Evolutionary conservation across 2,329 filamentous ascomycete genomes (phyloP), one percentile per base, ranked within the genome.

Genomic region (Beauveria caledonica): DNA sequence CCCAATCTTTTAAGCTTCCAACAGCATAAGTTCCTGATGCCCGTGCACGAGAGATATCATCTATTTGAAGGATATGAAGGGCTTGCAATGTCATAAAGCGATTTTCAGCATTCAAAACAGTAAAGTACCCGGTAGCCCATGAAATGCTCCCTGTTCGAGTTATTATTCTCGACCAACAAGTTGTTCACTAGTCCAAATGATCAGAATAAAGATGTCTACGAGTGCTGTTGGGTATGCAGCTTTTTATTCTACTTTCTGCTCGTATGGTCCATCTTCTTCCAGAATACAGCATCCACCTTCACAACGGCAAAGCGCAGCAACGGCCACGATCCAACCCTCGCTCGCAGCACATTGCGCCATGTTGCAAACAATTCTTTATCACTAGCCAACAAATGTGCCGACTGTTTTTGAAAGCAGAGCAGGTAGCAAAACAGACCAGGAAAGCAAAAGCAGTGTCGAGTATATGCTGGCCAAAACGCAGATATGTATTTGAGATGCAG

Each of bases 271-370:
- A 60, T 45, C 49, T 60, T 60, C 19, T 66, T 67, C 65, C 65
- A 67, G 48, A 63, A 66, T 3, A 67, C 56, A 1, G 65, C 65
- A 57, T 67, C 65, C 27, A 67, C 62, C 52, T 67, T 67, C 3
- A 66, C 65, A 11, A 65, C 63, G 1, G 56, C 65, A 45, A 67
- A 66, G 0, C 65, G 60, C 15, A 67, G 50, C 3, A 67, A 44
- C 2, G 64, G 64, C 65, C 65, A 67, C 6, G 64, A 63, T 23
- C 62, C 62, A 9, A 64, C 64, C 23, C 64, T 61, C 23, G 65
- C 64, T 2, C 65, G 57, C 55, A 66, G 46, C 49, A 61, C 61
- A 33, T 62, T 62, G 39, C 64, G 61, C 64, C 64, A 65, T 5
- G 55, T 63, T 5, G 42, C 60, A 8, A 66, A 63, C 33, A 66